Evolutionary conservation across 2,329 filamentous ascomycete species (phyloP).

Genomic region (Talaromyces piceae): DNA sequence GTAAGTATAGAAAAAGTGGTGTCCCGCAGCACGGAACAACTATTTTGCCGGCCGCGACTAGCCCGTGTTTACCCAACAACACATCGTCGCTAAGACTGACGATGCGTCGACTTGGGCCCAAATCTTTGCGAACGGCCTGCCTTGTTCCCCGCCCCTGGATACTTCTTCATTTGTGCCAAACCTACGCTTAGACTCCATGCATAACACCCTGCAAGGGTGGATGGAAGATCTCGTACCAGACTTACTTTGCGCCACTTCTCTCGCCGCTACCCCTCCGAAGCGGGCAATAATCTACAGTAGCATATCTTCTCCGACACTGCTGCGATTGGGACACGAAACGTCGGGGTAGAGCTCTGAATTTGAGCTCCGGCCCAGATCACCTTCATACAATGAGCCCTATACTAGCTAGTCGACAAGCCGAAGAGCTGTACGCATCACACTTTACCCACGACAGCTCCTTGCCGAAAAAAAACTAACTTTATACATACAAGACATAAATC

Average conservation of each 20-base stretch:
- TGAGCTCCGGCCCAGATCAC: not conserved
- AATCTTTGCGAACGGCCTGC: not conserved
- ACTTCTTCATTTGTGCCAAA: not conserved
- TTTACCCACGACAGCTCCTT: not conserved
- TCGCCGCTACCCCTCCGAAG: not conserved
- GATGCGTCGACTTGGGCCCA: not conserved
- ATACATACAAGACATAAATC: constrained; percentile 66
- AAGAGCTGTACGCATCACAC: constrained; percentile 67
- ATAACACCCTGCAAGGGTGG: not conserved
- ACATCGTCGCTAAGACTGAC: not conserved
- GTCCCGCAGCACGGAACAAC: not conserved
- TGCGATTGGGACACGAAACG: not conserved
- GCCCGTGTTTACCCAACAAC: not conserved
- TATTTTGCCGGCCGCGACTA: not conserved
- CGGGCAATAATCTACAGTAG: not conserved
- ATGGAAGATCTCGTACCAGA: not conserved
- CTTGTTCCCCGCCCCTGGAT: not conserved
- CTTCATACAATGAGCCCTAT: constrained; percentile 58
- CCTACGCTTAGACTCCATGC: not conserved
- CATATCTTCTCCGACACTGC: not conserved
- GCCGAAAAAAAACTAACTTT: constrained; percentile 17
- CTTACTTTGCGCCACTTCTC: not conserved
- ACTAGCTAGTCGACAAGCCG: constrained; percentile 71
- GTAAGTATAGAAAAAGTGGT: not conserved
- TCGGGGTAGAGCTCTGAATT: not conserved